Conservation (phyloP, 2,329 filamentous ascomycete genomes). For the Chaetomium sp. region DNA sequence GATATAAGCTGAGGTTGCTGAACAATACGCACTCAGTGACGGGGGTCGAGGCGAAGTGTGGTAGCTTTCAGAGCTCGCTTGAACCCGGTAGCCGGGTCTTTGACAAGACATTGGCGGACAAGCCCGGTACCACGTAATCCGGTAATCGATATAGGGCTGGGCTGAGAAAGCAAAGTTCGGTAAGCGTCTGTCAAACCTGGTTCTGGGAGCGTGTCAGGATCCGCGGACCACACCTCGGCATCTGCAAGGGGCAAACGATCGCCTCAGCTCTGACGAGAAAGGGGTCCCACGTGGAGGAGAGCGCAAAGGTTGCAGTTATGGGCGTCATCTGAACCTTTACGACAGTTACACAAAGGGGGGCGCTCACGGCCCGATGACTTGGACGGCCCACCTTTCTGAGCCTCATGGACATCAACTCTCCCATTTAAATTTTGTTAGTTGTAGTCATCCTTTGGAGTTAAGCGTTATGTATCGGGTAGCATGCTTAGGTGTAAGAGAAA, state of each 20-base stretch:
- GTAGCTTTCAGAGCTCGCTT: background rate
- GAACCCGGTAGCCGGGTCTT: background rate
- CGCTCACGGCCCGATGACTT: background rate
- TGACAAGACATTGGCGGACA: background rate
- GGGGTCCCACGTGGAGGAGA: background rate
- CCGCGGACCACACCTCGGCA: background rate
- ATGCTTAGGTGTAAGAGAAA: background rate
- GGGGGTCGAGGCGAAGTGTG: background rate
- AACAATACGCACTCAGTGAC: background rate
- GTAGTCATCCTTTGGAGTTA: background rate
- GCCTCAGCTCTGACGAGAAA: background rate
- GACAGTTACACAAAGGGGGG: background rate
- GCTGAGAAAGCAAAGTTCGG: background rate
- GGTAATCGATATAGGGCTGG: background rate
- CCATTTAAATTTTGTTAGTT: background rate
- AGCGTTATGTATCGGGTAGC: background rate
- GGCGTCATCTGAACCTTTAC: background rate
- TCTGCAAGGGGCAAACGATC: background rate
- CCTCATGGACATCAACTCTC: background rate
- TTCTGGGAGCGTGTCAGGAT: background rate
- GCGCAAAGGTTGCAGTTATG: background rate
- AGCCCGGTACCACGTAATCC: background rate
- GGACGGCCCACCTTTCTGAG: background rate
- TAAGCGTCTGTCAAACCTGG: conserved; percentile 1
- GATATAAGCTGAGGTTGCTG: background rate